phyloP scores from a whole-genome alignment of 169 alveolate genomes.

The Cryptosporidium parvum region DNA sequence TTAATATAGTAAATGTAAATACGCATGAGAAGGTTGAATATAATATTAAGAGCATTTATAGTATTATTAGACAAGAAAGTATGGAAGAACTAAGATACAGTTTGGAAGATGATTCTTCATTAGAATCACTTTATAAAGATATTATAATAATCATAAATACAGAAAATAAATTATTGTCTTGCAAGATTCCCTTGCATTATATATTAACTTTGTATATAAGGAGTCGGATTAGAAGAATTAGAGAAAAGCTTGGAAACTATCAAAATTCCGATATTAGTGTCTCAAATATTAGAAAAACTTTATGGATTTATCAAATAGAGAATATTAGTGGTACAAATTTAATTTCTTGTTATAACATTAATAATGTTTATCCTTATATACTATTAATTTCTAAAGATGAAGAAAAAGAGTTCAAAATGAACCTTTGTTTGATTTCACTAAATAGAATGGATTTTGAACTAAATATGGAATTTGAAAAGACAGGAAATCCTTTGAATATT shows the following conservation, averaged over 20 bases:
- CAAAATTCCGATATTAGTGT: conserved; percentile 2
- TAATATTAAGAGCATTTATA: conserved; percentile 7
- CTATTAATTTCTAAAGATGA: conserved; percentile 1
- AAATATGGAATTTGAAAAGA: not conserved
- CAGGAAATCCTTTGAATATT: conserved; percentile 16
- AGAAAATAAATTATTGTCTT: conserved; percentile 1
- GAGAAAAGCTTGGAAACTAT: conserved; percentile 2
- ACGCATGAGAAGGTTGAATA: conserved; percentile 15
- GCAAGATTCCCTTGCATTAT: conserved; percentile 44
- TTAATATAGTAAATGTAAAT: conserved; percentile 29
- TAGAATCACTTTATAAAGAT: conserved; percentile 30
- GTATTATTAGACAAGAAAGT: conserved; percentile 42
- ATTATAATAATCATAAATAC: conserved; percentile 16
- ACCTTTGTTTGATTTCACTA: conserved; percentile 18
- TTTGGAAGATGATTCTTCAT: not conserved
- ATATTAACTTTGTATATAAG: conserved; percentile 27
- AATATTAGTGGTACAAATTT: not conserved
- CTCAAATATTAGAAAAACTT: conserved; percentile 12
- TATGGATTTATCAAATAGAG: conserved; percentile 36
- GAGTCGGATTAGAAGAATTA: not conserved
- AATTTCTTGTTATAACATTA: conserved; percentile 14
- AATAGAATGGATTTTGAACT: conserved; percentile 15
- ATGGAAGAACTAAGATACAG: conserved; percentile 18
- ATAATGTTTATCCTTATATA: conserved; percentile 43
- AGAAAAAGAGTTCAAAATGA: not conserved